Percentiles rank a stretch among this genome's conserved stretches.
phyloP scores from a whole-genome alignment of 2,329 filamentous ascomycete genomes.

The Exophiala lecanii-corni region DNA sequence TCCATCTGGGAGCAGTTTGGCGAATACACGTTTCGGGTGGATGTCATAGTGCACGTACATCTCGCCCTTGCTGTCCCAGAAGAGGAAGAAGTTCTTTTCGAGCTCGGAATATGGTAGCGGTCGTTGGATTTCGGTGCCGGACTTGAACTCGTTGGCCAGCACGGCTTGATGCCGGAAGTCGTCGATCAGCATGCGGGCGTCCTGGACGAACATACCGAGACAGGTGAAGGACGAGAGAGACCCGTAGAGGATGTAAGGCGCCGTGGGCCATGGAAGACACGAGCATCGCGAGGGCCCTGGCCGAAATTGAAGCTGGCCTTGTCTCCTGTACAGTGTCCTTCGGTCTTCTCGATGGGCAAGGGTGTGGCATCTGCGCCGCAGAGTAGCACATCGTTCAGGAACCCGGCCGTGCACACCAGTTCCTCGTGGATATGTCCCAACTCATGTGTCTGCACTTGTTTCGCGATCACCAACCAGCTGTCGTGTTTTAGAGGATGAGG shows the following conservation, averaged over 20 bases:
- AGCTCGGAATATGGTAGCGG: constrained; percentile 42
- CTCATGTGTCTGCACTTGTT: constrained; percentile 34
- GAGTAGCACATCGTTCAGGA: neutral
- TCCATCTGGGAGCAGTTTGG: constrained; percentile 43
- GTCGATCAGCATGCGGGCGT: constrained; percentile 44
- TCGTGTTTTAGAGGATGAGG: constrained; percentile 48
- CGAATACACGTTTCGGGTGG: constrained; percentile 47
- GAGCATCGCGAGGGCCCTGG: constrained; percentile 54
- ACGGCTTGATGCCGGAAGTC: neutral
- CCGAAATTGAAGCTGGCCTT: constrained; percentile 29
- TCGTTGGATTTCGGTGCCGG: constrained; percentile 40
- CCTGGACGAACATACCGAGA: constrained; percentile 54
- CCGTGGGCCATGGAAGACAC: constrained; percentile 54
- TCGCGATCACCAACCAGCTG: constrained; percentile 50
- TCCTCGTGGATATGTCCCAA: constrained; percentile 28
- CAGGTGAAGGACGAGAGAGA: constrained; percentile 53
- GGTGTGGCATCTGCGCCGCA: constrained; percentile 5
- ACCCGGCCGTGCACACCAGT: constrained; percentile 45
- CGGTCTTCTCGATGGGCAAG: constrained; percentile 32
- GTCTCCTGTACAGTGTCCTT: constrained; percentile 42
- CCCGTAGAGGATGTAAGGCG: constrained; percentile 51
- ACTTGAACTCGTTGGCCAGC: constrained; percentile 39
- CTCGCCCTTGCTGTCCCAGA: constrained; percentile 49
- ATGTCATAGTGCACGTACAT: constrained; percentile 54
- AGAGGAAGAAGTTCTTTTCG: constrained; percentile 61